Base-by-base conservation (phyloP, 371 early-diverging fungal species). In the Capniomyces stellatus region DNA sequence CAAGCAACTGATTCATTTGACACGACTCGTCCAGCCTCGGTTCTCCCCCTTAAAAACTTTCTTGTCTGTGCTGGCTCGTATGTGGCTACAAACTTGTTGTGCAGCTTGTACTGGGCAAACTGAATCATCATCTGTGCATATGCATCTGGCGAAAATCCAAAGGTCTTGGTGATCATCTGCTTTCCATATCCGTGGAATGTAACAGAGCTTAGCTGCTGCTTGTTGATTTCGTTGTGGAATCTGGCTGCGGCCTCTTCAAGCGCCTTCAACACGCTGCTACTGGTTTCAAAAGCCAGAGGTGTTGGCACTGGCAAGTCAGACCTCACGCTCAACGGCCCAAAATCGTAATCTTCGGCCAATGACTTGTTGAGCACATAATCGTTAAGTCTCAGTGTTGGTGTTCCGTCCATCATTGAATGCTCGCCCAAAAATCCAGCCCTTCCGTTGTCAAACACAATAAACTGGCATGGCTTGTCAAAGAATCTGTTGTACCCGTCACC, bases 391-490 rank as follows among this genome's bases (percentile, higher is more conserved):
- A 75, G 71, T 21, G 91, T 88, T 24, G 89, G 84, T 25, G 92
- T 93, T 52, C 88, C 96, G 60, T 96, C 96, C 92, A 92, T 92
- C 71, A 83, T 84, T 51, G 90, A 87, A 71, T 95, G 96, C 78
- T 96, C 96, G 52, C 87, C 92, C 54, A 77, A 76, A 76, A 92
- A 89, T 30, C 93, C 96, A 49, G 92, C 91, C 68, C 82, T 87
- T 59, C 92, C 94, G 71, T 96, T 92, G 31, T 91, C 92, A 69
- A 83, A 89, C 41, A 92, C 83, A 64, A 93, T 83, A 54, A 94
- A 89, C 71, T 93, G 90, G 51, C 85, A 70, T 19, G 87, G 72
- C 70, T 92, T 93, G 73, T 94, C 95, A 65, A 81, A 92, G 77
- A 78, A 92, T 51, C 94, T 81, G 74, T 95, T 95, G 55, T 79